These are phyloP conservation scores for Podospora comata DNA, from an alignment of 495 filamentous ascomycete species.

Conservation along the genomic window DNA sequence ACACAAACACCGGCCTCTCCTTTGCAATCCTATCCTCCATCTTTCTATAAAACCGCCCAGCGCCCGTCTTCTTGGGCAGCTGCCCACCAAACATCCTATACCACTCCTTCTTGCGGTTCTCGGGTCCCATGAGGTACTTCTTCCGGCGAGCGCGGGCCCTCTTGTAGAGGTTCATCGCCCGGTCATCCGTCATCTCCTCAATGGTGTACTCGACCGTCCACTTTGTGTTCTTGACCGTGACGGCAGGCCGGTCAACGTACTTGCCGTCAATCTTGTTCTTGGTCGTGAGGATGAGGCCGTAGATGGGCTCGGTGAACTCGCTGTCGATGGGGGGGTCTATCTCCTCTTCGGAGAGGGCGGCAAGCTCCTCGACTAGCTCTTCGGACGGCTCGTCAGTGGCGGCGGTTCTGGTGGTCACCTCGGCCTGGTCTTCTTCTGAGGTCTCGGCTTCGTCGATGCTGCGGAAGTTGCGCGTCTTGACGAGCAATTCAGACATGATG, in stretches of 20 bases:
- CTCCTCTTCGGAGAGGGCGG: neutral
- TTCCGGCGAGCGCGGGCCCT: conserved; percentile 50
- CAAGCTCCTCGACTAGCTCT: neutral
- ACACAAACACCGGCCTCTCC: conserved; percentile 31
- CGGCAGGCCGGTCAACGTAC: conserved; percentile 57
- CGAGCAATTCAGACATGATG: conserved; percentile 39
- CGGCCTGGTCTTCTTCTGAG: neutral
- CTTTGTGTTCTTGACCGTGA: conserved; percentile 47
- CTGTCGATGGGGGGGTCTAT: conserved; percentile 5
- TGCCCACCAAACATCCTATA: conserved; percentile 36
- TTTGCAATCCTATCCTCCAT: conserved; percentile 21
- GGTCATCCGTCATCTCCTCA: conserved; percentile 45
- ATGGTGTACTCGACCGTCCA: conserved; percentile 81
- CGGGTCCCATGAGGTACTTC: conserved; percentile 32
- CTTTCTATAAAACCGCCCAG: conserved; percentile 31
- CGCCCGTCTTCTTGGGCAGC: conserved; percentile 27
- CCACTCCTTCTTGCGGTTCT: conserved; percentile 41
- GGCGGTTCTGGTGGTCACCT: neutral
- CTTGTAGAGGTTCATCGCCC: conserved; percentile 50
- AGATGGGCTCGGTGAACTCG: conserved; percentile 19
- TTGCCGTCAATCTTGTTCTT: conserved; percentile 69
- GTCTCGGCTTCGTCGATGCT: neutral
- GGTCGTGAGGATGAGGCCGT: conserved; percentile 63
- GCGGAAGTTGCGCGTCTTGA: conserved; percentile 20
- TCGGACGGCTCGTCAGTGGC: neutral